Percentiles rank a stretch among this genome's conserved stretches.
Conservation (phyloP, 1,284 basidiomycete species). For the Cutaneotrichosporon sp. region DNA sequence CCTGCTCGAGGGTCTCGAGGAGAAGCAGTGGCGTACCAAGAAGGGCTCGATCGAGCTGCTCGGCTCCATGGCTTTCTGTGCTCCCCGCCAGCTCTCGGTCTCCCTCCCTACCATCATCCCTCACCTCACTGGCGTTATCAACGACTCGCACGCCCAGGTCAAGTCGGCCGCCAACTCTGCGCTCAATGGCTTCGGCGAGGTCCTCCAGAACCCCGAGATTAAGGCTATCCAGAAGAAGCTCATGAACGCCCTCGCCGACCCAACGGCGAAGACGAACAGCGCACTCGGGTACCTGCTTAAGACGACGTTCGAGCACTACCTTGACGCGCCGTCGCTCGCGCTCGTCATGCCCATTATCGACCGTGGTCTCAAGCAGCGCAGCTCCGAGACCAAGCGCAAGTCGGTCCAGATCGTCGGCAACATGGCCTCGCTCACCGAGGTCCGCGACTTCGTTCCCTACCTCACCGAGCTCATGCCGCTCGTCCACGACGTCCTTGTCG, state of each 20-base stretch:
- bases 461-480: slow-evolving; percentile 82
- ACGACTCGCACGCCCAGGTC: slow-evolving; percentile 97
- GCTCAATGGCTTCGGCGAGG: slow-evolving; percentile 96
- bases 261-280: slow-evolving; percentile 76
- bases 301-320: slow-evolving; percentile 97
- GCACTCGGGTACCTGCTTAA: slow-evolving; percentile 82
- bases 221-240: slow-evolving; percentile 87
- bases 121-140: slow-evolving; percentile 87
- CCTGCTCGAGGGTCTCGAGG: slow-evolving; percentile 85
- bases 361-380: slow-evolving; percentile 85
- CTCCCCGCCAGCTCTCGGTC: slow-evolving; percentile 89
- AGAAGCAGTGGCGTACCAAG: slow-evolving; percentile 99
- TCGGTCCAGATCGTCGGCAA: slow-evolving; percentile 97
- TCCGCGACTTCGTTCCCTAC: slow-evolving; percentile 97
- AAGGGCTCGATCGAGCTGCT: slow-evolving; percentile 96
- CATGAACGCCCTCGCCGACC: slow-evolving; percentile 94
- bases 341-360: slow-evolving; percentile 95
- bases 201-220: slow-evolving; percentile 91
- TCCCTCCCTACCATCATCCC: slow-evolving; percentile 97
- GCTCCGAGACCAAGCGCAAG: slow-evolving; percentile 91
- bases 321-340: slow-evolving; percentile 96
- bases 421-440: slow-evolving; percentile 88
- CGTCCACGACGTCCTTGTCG: slow-evolving; percentile 87
- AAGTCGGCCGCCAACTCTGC: slow-evolving; percentile 89
- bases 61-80: slow-evolving; percentile 97